Base-by-base conservation (phyloP, 495 filamentous ascomycete genomes). In the Penicillium psychrofluorescens region DNA sequence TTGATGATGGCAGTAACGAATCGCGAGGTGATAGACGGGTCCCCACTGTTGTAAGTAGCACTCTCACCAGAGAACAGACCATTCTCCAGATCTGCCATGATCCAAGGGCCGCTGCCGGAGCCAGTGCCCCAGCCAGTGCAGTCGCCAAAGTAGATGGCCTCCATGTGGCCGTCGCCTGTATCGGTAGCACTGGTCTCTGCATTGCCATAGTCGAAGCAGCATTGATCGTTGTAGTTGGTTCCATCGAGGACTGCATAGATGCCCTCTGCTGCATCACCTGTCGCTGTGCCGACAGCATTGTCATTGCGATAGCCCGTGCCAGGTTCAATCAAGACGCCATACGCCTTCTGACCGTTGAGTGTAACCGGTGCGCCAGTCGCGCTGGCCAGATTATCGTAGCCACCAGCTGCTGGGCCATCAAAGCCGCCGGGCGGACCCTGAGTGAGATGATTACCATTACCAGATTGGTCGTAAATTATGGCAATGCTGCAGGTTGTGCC, bases 181-280 rank as follows among this genome's bases (percentile, higher is more conserved):
- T 80, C 77, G 8, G 27, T 55, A 45, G 58, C 73, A 53, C 53
- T 77, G 16, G 62, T 70, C 59, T 81, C 77, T 35, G 77, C 77
- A 37, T 81, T 81, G 41, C 77, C 77, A 40, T 81, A 81, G 58
- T 81, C 77, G 49, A 77, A 81, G 64, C 77, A 81, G 67, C 77
- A 81, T 27, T 29, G 66, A 30, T 44, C 64, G 41, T 80, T 80
- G 61, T 76, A 80, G 48, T 80, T 74, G 7, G 75, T 79, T 2
- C 76, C 77, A 38, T 81, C 77, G 14, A 81, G 61, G 30, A 81
- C 72, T 0, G 72, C 75, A 51, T 81, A 81, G 61, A 81, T 74
- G 38, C 76, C 77, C 62, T 81, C 70, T 0, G 77, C 27, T 28
- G 38, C 68, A 34, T 81, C 71, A 8, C 70, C 74, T n/a, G 51